These are phyloP conservation scores for Plasmodium sp. DNA, from an alignment of 169 alveolate genomes.

Conservation along the genomic window DNA sequence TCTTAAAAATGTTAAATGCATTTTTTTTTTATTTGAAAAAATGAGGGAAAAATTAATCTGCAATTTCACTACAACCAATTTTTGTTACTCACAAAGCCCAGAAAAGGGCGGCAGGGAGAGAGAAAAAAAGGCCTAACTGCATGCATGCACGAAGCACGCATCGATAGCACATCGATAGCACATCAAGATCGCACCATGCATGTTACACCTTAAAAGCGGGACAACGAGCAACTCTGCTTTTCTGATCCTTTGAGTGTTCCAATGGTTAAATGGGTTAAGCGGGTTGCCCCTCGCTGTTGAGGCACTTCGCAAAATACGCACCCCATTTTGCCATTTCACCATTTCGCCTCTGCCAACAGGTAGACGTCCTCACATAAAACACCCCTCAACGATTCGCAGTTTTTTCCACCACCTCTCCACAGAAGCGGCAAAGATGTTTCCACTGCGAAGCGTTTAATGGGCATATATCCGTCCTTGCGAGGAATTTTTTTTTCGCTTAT, in stretches of 20 bases:
- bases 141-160: conserved; percentile 9
- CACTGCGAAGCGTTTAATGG: neutral
- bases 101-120: neutral
- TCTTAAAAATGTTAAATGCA: neutral
- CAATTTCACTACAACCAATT: neutral
- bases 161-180: too few species aligned
- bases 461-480: neutral
- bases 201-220: neutral
- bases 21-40: neutral
- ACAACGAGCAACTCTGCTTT: neutral
- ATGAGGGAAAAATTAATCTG: neutral
- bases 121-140: conserved; percentile 23
- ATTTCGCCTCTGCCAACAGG: neutral
- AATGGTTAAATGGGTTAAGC: neutral
- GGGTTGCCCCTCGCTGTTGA: neutral
- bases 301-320: neutral
- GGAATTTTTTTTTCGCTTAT: neutral
- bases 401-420: neutral
- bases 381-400: neutral
- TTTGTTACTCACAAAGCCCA: neutral
- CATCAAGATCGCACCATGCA: neutral
- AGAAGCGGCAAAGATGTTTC: neutral
- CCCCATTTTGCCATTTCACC: neutral
- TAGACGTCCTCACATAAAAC: neutral
- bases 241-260: conserved; percentile 5